Conservation (phyloP, 2,329 filamentous ascomycete genomes). For the Diplodia mutila region DNA sequence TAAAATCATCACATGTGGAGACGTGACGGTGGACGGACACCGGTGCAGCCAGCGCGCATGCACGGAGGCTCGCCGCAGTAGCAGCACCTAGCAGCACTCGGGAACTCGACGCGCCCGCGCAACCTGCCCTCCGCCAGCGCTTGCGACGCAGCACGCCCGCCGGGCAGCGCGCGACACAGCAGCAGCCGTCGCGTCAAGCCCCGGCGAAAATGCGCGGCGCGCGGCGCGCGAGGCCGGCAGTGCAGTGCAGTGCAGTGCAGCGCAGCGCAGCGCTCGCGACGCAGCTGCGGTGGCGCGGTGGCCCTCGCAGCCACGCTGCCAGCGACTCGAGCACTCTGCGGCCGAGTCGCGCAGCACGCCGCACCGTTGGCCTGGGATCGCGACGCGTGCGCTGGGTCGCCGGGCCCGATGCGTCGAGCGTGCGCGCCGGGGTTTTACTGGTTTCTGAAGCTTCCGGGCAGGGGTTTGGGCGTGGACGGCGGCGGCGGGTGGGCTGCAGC, state of each 20-base stretch:
- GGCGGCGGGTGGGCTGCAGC: slow-evolving; percentile 15
- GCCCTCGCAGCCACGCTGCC: slow-evolving; percentile 21
- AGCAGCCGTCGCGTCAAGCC: neutral
- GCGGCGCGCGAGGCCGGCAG: too few species aligned
- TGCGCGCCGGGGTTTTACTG: slow-evolving; percentile 9
- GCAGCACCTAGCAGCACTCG: neutral
- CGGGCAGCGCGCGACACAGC: neutral
- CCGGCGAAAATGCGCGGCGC: neutral
- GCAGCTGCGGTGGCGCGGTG: neutral
- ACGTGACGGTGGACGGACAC: slow-evolving; percentile 14
- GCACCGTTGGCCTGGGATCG: slow-evolving; percentile 1
- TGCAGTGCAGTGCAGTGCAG: neutral
- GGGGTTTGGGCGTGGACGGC: slow-evolving; percentile 1
- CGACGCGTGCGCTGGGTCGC: neutral
- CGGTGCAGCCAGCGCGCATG: slow-evolving; percentile 14
- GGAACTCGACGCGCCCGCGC: neutral
- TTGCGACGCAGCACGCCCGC: neutral
- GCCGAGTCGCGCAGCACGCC: slow-evolving; percentile 12
- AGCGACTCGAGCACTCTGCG: neutral
- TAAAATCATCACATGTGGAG: slow-evolving; percentile 16
- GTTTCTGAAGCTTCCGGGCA: slow-evolving; percentile 6
- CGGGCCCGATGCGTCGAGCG: neutral
- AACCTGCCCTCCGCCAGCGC: neutral
- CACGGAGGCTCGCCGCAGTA: neutral
- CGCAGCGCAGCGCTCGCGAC: slow-evolving; percentile 1